Evolutionary conservation across 306 rosid genomes (phyloP).

Genomic region (Acacia acuminata): DNA sequence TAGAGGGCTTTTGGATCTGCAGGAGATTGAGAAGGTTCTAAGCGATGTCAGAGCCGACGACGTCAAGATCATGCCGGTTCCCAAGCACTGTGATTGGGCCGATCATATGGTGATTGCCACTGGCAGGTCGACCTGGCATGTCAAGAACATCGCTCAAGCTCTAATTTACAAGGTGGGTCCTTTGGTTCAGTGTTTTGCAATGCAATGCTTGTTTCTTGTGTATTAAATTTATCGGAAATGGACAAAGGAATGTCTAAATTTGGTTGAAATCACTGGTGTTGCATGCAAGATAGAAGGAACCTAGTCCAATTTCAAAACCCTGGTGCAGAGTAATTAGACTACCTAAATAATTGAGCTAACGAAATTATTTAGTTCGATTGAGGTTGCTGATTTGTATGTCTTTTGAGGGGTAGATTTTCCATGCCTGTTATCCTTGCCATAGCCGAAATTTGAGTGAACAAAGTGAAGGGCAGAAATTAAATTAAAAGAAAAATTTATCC

Average conservation of each 20-base stretch:
- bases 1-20: constrained; percentile 52
- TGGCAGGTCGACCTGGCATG: constrained; percentile 92
- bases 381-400: neutral
- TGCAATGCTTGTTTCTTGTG: neutral
- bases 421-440: neutral
- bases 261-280: neutral
- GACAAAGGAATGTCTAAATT: neutral
- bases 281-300: neutral
- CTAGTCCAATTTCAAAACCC: neutral
- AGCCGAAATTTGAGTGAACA: neutral
- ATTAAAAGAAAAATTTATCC: constrained; percentile 19
- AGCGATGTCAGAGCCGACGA: constrained; percentile 82
- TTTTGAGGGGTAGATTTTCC: neutral
- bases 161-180: constrained; percentile 75
- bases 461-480: neutral
- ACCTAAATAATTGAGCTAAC: neutral
- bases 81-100: constrained; percentile 67
- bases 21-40: constrained; percentile 81
- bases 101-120: constrained; percentile 91
- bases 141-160: constrained; percentile 95
- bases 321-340: neutral
- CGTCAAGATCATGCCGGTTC: constrained; percentile 67
- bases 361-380: neutral
- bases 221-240: neutral
- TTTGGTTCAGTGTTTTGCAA: neutral